Evolutionary conservation across 176 grass and related monocot genomes (phyloP).

Genomic region (Oryza brachyantha): DNA sequence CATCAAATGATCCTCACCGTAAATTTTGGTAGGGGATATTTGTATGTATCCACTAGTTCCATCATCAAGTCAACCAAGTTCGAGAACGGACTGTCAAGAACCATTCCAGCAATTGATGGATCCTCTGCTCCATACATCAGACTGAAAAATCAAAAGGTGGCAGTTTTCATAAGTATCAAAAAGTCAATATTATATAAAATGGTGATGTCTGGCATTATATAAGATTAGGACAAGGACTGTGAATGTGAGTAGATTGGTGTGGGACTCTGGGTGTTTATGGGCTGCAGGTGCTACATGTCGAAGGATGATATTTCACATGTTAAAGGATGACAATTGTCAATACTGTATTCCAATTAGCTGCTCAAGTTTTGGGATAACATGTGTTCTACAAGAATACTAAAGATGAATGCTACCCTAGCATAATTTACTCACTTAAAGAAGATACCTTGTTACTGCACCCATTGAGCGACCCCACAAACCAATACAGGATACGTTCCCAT

Average conservation of each 20-base stretch:
- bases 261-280: neutral
- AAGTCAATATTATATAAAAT: constrained; percentile 4
- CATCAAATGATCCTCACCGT: constrained; percentile 55
- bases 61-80: constrained; percentile 99
- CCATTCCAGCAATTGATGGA: constrained; percentile 99
- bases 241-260: neutral
- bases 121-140: constrained; percentile 99
- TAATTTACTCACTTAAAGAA: constrained; percentile 21
- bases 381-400: constrained; percentile 13
- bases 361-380: neutral
- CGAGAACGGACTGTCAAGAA: constrained; percentile 99
- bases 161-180: constrained; percentile 7
- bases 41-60: constrained; percentile 99
- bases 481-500: constrained; percentile 88
- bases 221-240: neutral
- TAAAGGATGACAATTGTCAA: neutral
- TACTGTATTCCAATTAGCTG: neutral
- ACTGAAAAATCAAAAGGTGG: constrained; percentile 41
- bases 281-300: neutral
- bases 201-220: neutral
- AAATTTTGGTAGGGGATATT: constrained; percentile 99
- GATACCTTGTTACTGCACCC: constrained; percentile 93
- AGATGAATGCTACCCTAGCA: neutral
- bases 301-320: neutral
- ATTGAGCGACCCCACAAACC: constrained; percentile 99